Conservation (phyloP, 768 basidiomycete species). For the Galerina marginata region DNA sequence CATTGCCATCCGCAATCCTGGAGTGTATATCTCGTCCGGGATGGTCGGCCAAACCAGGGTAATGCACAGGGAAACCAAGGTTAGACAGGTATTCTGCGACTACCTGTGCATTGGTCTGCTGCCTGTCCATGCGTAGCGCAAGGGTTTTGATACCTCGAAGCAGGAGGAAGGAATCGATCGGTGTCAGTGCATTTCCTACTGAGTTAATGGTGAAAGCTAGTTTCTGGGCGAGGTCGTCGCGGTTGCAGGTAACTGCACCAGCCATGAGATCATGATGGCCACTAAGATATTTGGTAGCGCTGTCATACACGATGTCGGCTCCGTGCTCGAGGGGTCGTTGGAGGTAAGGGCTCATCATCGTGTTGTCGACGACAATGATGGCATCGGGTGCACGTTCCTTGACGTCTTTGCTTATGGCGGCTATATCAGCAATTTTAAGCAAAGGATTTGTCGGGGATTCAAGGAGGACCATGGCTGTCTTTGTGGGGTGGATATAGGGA, state of each 20-base stretch:
- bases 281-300: conserved; percentile 95
- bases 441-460: conserved; percentile 98
- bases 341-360: conserved; percentile 99
- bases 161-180: conserved; percentile 96
- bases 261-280: conserved; percentile 99
- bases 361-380: conserved; percentile 92
- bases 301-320: conserved; percentile 97
- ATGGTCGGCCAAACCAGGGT: conserved; percentile 86
- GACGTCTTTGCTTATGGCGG: conserved; percentile 80
- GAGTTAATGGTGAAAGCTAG: conserved; percentile 92
- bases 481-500: conserved; percentile 68
- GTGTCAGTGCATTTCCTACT: conserved; percentile 91
- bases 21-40: conserved; percentile 89
- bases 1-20: conserved; percentile 88
- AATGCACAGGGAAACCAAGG: conserved; percentile 90
- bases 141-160: conserved; percentile 96
- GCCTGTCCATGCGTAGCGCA: conserved; percentile 93
- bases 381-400: conserved; percentile 84
- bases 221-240: conserved; percentile 88
- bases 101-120: conserved; percentile 79
- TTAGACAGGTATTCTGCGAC: conserved; percentile 86
- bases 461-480: conserved; percentile 93
- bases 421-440: conserved; percentile 92
- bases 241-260: conserved; percentile 90
- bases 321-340: conserved; percentile 95